Conservation (phyloP, 179 eudicot species). For the Beta corolliflora region DNA sequence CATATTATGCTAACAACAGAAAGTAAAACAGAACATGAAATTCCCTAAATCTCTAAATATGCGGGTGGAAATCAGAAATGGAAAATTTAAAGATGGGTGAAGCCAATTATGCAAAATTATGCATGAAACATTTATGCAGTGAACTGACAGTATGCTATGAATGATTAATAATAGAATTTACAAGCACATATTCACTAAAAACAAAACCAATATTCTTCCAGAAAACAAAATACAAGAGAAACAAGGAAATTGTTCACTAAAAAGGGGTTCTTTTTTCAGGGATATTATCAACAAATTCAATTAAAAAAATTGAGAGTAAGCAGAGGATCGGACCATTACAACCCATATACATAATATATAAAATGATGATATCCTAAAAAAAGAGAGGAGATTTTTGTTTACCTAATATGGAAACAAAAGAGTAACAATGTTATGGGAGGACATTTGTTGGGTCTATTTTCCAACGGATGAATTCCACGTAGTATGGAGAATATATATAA, state of each 20-base stretch:
- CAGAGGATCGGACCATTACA: not conserved
- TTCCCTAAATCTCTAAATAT: too few species aligned
- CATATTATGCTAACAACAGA: not conserved
- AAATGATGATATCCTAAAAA: not conserved
- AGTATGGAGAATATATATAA: constrained; percentile 3
- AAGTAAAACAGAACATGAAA: too few species aligned
- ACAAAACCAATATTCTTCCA: too few species aligned
- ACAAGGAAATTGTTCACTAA: not conserved
- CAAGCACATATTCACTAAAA: too few species aligned
- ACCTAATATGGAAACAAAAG: not conserved
- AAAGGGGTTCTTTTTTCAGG: not conserved
- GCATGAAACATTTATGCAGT: too few species aligned
- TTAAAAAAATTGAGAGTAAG: too few species aligned
- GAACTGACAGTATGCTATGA: too few species aligned
- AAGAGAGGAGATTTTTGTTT: not conserved
- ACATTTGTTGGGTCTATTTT: not conserved
- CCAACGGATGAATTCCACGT: constrained; percentile 25
- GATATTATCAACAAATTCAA: not conserved
- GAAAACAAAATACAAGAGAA: not conserved
- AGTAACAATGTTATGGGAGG: not conserved
- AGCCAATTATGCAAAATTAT: too few species aligned
- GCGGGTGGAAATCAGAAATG: too few species aligned
- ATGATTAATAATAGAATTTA: too few species aligned
- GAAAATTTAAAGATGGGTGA: too few species aligned
- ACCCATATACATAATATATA: not conserved